phyloP scores from a whole-genome alignment of 495 filamentous ascomycete genomes.

The Penicillium herquei region DNA sequence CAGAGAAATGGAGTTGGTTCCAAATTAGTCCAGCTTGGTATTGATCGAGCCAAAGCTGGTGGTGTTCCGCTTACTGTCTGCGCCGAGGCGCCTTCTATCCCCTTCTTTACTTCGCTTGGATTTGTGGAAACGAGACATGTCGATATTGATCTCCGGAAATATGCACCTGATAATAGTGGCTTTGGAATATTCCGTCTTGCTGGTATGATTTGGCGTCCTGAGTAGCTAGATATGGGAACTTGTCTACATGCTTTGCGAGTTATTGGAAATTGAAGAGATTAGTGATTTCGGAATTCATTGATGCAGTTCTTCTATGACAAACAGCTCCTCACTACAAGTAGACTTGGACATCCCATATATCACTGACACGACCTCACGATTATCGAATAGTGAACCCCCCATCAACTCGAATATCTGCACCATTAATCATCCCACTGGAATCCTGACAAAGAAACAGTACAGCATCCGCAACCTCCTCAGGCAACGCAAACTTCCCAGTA shows the following conservation, averaged over 20 bases:
- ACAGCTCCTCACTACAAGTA: too few species aligned
- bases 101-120: slow-evolving; percentile 14
- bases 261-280: too few species aligned
- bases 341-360: too few species aligned
- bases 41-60: slow-evolving; percentile 11
- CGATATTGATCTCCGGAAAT: slow-evolving; percentile 22
- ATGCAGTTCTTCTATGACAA: too few species aligned
- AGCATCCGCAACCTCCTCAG: slow-evolving; percentile 41
- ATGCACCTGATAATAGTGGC: slow-evolving; percentile 18
- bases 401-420: slow-evolving; percentile 43
- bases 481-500: slow-evolving; percentile 42
- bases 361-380: neutral
- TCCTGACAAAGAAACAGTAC: slow-evolving; percentile 42
- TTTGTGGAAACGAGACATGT: slow-evolving; percentile 18
- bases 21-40: slow-evolving; percentile 9
- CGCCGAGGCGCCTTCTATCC: slow-evolving; percentile 19
- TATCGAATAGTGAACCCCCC: slow-evolving; percentile 41
- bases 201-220: slow-evolving; percentile 19
- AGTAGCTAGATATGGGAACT: neutral
- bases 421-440: slow-evolving; percentile 45
- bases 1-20: slow-evolving; percentile 18
- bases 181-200: slow-evolving; percentile 21
- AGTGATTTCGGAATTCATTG: too few species aligned
- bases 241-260: too few species aligned
- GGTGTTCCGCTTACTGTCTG: slow-evolving; percentile 9